Base-by-base conservation (phyloP, 805 yeast genomes). In the Pichia rugopelliculosa region DNA sequence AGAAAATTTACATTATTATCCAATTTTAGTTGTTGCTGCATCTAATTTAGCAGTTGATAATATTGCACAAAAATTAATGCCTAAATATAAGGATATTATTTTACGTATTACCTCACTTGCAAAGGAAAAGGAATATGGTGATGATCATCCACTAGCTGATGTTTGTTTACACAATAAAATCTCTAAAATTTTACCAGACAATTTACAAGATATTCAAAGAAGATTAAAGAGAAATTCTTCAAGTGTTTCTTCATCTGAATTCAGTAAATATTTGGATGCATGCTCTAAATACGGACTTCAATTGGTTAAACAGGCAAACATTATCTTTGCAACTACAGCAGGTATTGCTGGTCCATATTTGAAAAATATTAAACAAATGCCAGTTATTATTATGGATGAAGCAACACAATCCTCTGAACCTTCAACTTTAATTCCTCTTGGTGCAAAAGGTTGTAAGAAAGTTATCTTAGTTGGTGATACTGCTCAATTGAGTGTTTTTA, bases 391-490 rank as follows among this genome's bases (percentile, higher is more conserved):
- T 27, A 80, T 84, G 84, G 90, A 84, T 67, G 90, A 84, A 65
- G 76, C 87, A 4, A 83, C 89, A 0, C 89, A 83, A 56, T 80
- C 89, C 0, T 79, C 87, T 0, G 91, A 84, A 54, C 84, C 88
- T 7, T 70, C 80, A 1, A 79, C 87, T 0, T 68, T 84, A 53
- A 84, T 84, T 47, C 89, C 90, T 11, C 65, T 84, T 50, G 80
- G 86, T 7, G 75, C 82, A 71, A 75, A 79, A 4, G 85, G 84
- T 15, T 80, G 82, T 44, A 76, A 76, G 45, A 80, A 77, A 56
- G 79, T 83, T 60, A 77, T 82, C 3, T 78, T 84, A 58, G 89
- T 89, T 36, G 90, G 89, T 52, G 91, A 84, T 63, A 86, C 83
- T 55, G 81, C 78, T 51, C 91, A 84, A 61, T 70, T 84, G 67